Evolutionary conservation across 805 yeast species (phyloP).

Genomic region (Metschnikowia vanudenii): DNA sequence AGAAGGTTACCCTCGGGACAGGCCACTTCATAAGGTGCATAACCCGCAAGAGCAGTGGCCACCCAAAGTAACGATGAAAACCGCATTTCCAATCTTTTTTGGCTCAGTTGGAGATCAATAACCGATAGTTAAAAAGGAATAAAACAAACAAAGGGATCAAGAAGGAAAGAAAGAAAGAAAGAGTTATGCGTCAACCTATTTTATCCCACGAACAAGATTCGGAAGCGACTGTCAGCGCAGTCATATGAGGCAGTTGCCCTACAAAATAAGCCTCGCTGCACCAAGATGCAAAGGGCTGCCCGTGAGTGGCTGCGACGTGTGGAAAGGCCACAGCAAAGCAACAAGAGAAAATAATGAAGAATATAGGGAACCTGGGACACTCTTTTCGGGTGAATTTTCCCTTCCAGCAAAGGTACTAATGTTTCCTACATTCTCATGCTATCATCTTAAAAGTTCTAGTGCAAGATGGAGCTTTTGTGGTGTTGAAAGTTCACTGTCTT

Average conservation of each 20-base stretch:
- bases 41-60: conserved; percentile 18
- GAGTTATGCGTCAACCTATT: too few relatives aligned
- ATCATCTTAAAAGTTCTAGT: too few relatives aligned
- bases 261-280: neutral
- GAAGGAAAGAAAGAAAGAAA: too few relatives aligned
- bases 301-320: neutral
- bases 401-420: too few relatives aligned
- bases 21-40: conserved; percentile 19
- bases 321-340: too few relatives aligned
- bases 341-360: too few relatives aligned
- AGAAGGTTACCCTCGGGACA: conserved; percentile 17
- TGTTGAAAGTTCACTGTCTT: too few relatives aligned
- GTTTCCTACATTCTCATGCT: too few relatives aligned
- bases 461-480: too few relatives aligned
- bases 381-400: too few relatives aligned
- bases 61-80: conserved; percentile 11
- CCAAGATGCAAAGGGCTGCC: neutral
- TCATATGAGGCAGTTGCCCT: neutral
- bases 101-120: neutral
- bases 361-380: too few relatives aligned
- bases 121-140: neutral
- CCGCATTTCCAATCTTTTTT: conserved; percentile 6
- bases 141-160: neutral
- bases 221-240: neutral
- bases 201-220: neutral